Evolutionary conservation across 1,139 yeast species (phyloP), one percentile per base, ranked within the genome.

Genomic region (Candida albicans): DNA sequence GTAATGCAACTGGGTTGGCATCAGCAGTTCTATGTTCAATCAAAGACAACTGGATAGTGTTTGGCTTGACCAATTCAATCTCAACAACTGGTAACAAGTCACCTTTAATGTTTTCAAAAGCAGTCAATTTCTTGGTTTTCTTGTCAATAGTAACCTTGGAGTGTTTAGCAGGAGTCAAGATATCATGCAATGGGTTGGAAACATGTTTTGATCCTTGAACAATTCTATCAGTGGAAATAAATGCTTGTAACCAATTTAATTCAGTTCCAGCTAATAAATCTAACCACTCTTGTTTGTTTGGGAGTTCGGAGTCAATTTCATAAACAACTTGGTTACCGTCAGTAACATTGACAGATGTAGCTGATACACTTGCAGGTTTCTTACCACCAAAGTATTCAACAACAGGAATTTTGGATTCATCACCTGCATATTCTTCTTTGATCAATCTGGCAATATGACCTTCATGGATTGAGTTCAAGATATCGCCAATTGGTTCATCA

Each of bases 1-100:
- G 83, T 62, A 93, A 79, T 36, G 85, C 77, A 51, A 84, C 88
- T 33, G 96, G 83, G 54, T 69, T 67, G 51, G 79, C 79, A 58
- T 86, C 95, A 51, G 84, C 84, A 50, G 93, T 85, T 77, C 98
- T 88, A 64, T 84, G 84, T 68, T 95, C 98, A 66, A 90, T 86
- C 67, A 93, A 76, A 44, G 79, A 73, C 61, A 89, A 77, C 62
- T 80, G 79, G 62, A 93, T 87, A 35, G 70, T 64, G 45, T 71
- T 62, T 46, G 74, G 71, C 34, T 62, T 56, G 49, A 72, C 58
- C 52, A 79, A 70, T 58, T 75, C 75, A 57, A 88, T 75, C 54
- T 77, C 79, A 46, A 86, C 88, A 50, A 88, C 87, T 56, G 83
- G 82, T 61, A 79, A 79, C 54, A 71, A 68, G 57, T 81, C 83